Base-by-base conservation (phyloP, 2,329 filamentous ascomycete species). In the Arachnomyces sp. region DNA sequence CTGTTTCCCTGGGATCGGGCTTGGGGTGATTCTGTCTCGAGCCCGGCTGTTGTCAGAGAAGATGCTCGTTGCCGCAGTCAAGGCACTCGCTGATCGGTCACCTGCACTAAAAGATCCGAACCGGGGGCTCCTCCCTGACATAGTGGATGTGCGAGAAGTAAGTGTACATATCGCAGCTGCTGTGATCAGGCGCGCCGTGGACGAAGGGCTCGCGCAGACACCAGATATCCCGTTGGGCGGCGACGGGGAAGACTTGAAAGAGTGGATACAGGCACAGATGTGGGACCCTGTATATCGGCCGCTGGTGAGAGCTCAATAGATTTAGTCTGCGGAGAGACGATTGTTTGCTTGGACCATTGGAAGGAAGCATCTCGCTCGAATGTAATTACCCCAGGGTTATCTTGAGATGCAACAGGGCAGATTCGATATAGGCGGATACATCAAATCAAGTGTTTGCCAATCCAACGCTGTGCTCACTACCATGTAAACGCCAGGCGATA, bases 1-100 rank as follows among this genome's bases (percentile, higher is more conserved):
- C 28, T 82, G 82, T 12, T 94, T 93, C 60, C 87, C 87, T 0
- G 86, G 86, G 0, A 90, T 94, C 43, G 87, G 86, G 0, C 78
- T 94, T 1, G 88, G 86, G 8, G 76, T 76, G 6, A 76, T 94
- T 0, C 73, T 94, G 1, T 80, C 73, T 17, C 78, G 84, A 11
- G 72, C 82, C 2, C 71, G 67, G 9, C 70, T 79, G 0, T 63
- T 94, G 18, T 83, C 82, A 0, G 80, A 89, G 45, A 75, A 77
- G 46, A 89, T 94, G 78, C 77, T 94, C 9, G 83, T 93, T 0
- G 83, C 84, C 1, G 88, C 87, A 0, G 79, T 84, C 2, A 75
- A 81, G 52, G 83, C 79, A 2, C 74, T 94, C 0, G 81, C 84
- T 0, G 73, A 72, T 3, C 70, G 82, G 42, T 82, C 82, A 0